A percentile compares a stretch with the other conserved stretches of the same genome.
These are phyloP conservation scores for Magnusiomyces tetraspermus DNA, from an alignment of 1,139 yeast species.

Conservation along the genomic window DNA sequence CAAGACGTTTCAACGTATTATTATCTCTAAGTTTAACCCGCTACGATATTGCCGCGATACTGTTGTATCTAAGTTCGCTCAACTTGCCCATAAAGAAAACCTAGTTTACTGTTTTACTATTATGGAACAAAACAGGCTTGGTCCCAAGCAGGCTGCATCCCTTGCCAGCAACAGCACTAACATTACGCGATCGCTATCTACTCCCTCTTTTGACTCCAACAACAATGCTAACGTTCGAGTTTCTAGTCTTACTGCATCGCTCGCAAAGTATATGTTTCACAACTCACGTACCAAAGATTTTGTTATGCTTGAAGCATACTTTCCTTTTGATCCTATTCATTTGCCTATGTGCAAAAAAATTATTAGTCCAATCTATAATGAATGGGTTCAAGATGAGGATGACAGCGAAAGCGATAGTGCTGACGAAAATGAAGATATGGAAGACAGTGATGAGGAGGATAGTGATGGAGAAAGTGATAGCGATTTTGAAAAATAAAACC, in stretches of 20 bases:
- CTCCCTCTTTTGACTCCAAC: slow-evolving; percentile 9
- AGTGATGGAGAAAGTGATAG: background rate
- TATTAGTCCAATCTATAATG: slow-evolving; percentile 53
- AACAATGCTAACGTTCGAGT: background rate
- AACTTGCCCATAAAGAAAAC: slow-evolving; percentile 79
- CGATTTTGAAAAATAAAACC: slow-evolving; percentile 16
- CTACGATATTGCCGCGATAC: slow-evolving; percentile 88
- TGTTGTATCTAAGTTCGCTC: slow-evolving; percentile 88
- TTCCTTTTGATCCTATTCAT: slow-evolving; percentile 90
- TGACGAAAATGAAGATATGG: slow-evolving; percentile 29
- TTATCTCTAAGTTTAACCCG: slow-evolving; percentile 86
- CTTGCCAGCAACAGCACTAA: slow-evolving; percentile 8
- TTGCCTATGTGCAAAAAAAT: slow-evolving; percentile 52
- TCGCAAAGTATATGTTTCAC: background rate
- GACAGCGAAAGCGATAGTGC: slow-evolving; percentile 47
- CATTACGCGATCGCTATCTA: slow-evolving; percentile 7
- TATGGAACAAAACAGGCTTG: slow-evolving; percentile 81
- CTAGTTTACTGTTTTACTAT: slow-evolving; percentile 90
- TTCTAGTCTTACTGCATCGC: background rate
- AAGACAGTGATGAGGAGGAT: slow-evolving; percentile 1
- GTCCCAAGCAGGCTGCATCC: slow-evolving; percentile 27
- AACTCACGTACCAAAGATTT: slow-evolving; percentile 41
- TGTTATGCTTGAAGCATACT: slow-evolving; percentile 80
- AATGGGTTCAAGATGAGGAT: slow-evolving; percentile 70
- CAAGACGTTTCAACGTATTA: slow-evolving; percentile 75